A percentile compares a stretch with the other conserved stretches of the same genome.
Conservation (phyloP, 345 rosid species). For the Arabidopsis arenosa region DNA sequence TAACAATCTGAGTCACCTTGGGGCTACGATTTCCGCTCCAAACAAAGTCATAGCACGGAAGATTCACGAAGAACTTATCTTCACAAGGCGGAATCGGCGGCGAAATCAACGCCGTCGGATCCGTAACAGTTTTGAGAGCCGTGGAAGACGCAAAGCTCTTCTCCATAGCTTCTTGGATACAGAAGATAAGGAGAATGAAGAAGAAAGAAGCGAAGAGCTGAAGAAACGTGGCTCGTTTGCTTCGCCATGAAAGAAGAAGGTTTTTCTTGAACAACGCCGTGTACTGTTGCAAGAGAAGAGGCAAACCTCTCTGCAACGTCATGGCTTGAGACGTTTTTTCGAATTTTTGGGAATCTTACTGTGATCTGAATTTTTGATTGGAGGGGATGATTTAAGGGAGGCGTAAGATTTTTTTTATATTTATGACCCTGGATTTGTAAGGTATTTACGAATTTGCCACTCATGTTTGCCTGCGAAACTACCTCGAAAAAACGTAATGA, state of each 20-base stretch:
- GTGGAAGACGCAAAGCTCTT: conserved; percentile 54
- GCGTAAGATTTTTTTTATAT: not conserved
- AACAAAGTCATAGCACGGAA: conserved; percentile 78
- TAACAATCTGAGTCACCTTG: conserved; percentile 25
- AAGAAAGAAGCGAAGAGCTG: conserved; percentile 89
- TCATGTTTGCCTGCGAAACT: conserved; percentile 21
- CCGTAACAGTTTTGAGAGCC: conserved; percentile 48
- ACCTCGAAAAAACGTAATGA: not conserved
- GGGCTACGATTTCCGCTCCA: conserved; percentile 79
- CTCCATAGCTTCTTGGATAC: conserved; percentile 61
- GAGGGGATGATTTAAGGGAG: conserved; percentile 2
- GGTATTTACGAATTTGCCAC: conserved; percentile 14
- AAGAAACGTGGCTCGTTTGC: conserved; percentile 74
- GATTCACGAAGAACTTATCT: conserved; percentile 61
- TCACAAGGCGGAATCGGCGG: conserved; percentile 87
- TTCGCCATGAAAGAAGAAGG: conserved; percentile 86
- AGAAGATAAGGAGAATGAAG: conserved; percentile 85
- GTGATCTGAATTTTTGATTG: not conserved
- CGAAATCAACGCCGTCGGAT: conserved; percentile 57
- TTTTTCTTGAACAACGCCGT: conserved; percentile 69
- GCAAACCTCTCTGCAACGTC: conserved; percentile 58
- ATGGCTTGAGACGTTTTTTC: conserved; percentile 13
- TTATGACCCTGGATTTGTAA: not conserved
- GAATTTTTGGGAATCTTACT: conserved; percentile 1
- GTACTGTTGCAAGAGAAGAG: conserved; percentile 68